Evolutionary conservation across 257 asterid genomes (phyloP).

Genomic region (Linderniella brevidens): DNA sequence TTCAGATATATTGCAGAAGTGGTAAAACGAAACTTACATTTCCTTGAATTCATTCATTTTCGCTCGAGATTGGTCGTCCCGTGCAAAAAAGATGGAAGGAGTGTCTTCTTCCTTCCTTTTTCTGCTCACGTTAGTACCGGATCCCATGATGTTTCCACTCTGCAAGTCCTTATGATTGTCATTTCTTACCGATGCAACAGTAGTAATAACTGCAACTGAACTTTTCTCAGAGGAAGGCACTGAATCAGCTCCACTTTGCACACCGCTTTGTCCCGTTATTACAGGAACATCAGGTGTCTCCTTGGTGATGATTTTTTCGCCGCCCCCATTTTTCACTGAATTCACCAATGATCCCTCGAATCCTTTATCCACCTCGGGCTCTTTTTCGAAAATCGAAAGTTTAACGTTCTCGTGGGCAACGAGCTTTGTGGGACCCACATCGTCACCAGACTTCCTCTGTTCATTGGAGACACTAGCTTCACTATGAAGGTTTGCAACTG

Average conservation of each 20-base stretch:
- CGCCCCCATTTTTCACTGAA: slow-evolving; percentile 18
- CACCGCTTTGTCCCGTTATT: slow-evolving; percentile 19
- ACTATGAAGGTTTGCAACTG: slow-evolving; percentile 14
- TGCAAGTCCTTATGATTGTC: slow-evolving; percentile 15
- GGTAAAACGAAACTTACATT: slow-evolving; percentile 30
- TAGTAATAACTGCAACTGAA: slow-evolving; percentile 12
- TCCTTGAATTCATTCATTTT: slow-evolving; percentile 61
- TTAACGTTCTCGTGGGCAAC: slow-evolving; percentile 28
- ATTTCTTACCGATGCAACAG: slow-evolving; percentile 10
- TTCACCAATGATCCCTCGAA: slow-evolving; percentile 12
- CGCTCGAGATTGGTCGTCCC: slow-evolving; percentile 38
- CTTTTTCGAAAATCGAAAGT: slow-evolving; percentile 25
- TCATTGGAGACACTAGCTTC: slow-evolving; percentile 23
- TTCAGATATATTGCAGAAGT: slow-evolving; percentile 2
- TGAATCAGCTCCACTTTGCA: slow-evolving; percentile 14
- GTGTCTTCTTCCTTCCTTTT: slow-evolving; percentile 30
- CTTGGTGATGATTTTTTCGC: slow-evolving; percentile 22
- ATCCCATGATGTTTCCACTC: slow-evolving; percentile 20
- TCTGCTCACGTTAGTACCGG: slow-evolving; percentile 34
- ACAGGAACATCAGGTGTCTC: slow-evolving; percentile 13
- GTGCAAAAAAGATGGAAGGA: slow-evolving; percentile 37
- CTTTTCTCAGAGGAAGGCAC: slow-evolving; percentile 15
- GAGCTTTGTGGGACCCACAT: slow-evolving; percentile 23
- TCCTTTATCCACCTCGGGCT: slow-evolving; percentile 25
- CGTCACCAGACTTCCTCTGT: slow-evolving; percentile 14